phyloP scores from a whole-genome alignment of 139 green algal genomes.

The Yamagishiella unicocca region DNA sequence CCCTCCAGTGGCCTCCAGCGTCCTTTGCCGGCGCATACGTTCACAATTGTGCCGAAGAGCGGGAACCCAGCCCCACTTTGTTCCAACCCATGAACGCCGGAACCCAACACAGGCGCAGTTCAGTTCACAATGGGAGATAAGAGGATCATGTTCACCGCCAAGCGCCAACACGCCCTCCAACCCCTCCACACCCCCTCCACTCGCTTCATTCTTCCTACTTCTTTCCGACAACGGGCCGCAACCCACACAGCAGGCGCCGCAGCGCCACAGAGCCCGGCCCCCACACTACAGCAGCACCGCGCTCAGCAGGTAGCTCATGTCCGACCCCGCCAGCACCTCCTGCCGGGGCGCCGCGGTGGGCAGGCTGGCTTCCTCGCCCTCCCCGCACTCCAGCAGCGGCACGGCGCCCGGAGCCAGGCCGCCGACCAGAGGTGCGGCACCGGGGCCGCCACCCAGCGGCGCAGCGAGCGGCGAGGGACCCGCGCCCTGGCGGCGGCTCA shows the following conservation, averaged over 20 bases:
- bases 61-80: too few relatives aligned
- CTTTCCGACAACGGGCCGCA: too few relatives aligned
- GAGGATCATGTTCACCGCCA: too few relatives aligned
- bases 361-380: conserved; percentile 42
- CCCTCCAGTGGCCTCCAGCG: too few relatives aligned
- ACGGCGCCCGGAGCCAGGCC: not conserved
- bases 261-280: not conserved
- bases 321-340: conserved; percentile 12
- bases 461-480: not conserved
- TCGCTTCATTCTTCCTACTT: too few relatives aligned
- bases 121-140: too few relatives aligned
- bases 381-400: conserved; percentile 27
- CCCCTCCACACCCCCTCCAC: too few relatives aligned
- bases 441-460: not conserved
- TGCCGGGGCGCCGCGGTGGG: not conserved
- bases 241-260: not conserved
- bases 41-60: too few relatives aligned
- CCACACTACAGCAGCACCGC: conserved; percentile 25
- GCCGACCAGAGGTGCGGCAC: not conserved
- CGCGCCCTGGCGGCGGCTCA: not conserved
- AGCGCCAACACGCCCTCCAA: too few relatives aligned
- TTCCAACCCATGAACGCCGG: too few relatives aligned
- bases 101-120: too few relatives aligned
- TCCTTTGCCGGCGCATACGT: too few relatives aligned
- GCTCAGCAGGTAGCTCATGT: conserved; percentile 39